Base-by-base conservation (phyloP, 2,329 filamentous ascomycete species). In the Geosmithia putterillii region DNA sequence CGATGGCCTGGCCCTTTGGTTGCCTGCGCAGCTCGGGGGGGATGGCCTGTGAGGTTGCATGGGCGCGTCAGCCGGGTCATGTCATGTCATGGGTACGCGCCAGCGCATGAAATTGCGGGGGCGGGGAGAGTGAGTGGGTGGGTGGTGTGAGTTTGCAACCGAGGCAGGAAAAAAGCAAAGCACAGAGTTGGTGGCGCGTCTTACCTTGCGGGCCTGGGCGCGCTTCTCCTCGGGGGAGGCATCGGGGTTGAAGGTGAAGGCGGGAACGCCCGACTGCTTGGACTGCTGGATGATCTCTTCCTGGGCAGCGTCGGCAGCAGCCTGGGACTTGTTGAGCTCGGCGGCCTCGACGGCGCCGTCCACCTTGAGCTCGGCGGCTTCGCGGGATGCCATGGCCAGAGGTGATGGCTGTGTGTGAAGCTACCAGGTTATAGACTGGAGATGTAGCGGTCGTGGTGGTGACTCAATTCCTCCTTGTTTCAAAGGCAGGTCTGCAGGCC, bases 171-270 rank as follows among this genome's bases (percentile, higher is more conserved):
- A 38, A 12, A 38, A 8, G 37, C 37, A 3, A 28, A n/a, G 9
- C 28, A n/a, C n/a, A 15, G 39, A 32, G 39, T 8, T 10, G 7
- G 17, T 20, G 22, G n/a, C n/a, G 14, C 14, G 17, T 20, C 82
- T 54, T 72, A 94, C 87, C 57, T 81, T 76, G 71, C 74, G 71
- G 19, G 83, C 81, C 58, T 89, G 85, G 25, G 82, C 82, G 47
- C 76, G 81, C 69, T 98, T 98, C 62, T 94, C 74, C 59, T 88
- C 86, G 1, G 83, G 74, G 38, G 73, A 81, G 37, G 88, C 89
- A 67, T 95, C 67, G 1, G 92, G 87, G 57, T 98, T 76, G 65
- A 96, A 98, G 48, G 81, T 76, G 59, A 85, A 92, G 49, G 87
- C 89, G 23, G 81, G 67, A 20, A 83, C 77, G 37, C 92, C 92